Base-by-base conservation (phyloP, 805 yeast genomes). In the Sugiyamaella americana region DNA sequence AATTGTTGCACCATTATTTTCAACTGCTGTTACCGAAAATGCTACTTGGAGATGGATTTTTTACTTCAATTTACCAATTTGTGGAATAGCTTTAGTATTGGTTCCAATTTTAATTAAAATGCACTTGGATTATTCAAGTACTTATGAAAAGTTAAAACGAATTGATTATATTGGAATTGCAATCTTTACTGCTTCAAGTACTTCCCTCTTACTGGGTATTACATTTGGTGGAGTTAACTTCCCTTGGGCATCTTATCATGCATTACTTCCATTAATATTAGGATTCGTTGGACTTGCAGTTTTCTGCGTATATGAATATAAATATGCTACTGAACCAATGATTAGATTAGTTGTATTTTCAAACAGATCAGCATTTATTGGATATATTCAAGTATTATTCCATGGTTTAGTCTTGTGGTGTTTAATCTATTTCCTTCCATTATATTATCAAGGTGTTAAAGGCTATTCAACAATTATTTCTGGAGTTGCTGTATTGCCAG, bases 31-130 rank as follows among this genome's bases (percentile, higher is more conserved):
- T 47, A 71, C 84, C 1, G 63, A 76, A 2, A 65, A 73, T 43
- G 77, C 72, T 3, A 65, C 76, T n/a, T 83, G 88, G 88, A 69
- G 88, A 56, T 82, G 88, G 87, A 78, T 86, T 56, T 84, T 82
- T 59, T 84, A 78, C 63, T 70, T 84, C 51, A 83, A 82, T 60
- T 60, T 84, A 32, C 86, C 87, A 2, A 62, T 81, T 30, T 84
- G 85, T 16, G 87, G 82, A 1, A 45, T 68, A 0, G 74, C 78
- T 0, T 57, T 70, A 17, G 57, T 59, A 0, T 52, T 70, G 5
- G 58, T 77, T 16, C 41, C 69, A 2, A 48, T 70, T 3, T 66
- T 71, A 17, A 73, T 75, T 58, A 65, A 69, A 24, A 79, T 82
- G 10, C 77, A 76, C 4, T 57, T 55, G n/a, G 71, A 77, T 1